Evolutionary conservation across 2,329 filamentous ascomycete genomes (phyloP), one percentile per base, ranked within the genome.

Genomic region (Capronia coronata): DNA sequence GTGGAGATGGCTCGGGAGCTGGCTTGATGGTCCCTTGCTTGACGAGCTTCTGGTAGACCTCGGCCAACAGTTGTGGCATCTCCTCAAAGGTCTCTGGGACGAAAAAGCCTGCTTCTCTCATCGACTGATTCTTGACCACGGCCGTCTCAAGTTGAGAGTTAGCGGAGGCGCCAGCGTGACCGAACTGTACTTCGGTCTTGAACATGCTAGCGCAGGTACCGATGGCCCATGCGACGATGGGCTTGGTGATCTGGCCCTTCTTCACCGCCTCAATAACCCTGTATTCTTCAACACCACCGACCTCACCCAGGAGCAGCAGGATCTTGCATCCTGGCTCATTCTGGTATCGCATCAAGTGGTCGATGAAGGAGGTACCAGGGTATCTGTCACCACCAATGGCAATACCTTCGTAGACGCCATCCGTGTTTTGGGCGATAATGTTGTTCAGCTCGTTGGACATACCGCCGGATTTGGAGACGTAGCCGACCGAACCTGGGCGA

Each of bases 381-480:
- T 98, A 98, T 72, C 93, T 82, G 75, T 98, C 93, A 83, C 93
- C 93, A 75, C 93, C 93, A 74, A 98, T 98, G 70, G 93, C 93
- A 66, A 98, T 86, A 83, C 93, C 93, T 80, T 98, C 93, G 72
- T 94, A 91, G 49, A 98, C 93, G 80, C 93, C 93, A 69, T 98
- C 89, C 64, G 93, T 96, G 72, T 80, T 94, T 71, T 95, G 86
- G 51, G 90, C 81, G 66, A 98, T 86, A 72, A 98, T 97, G 83
- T 98, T 98, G 86, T 98, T 98, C 67, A 98, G 77, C 79, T 98
- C 93, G 80, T 98, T 98, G 73, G 93, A 97, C 93, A 98, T 98
- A 76, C 93, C 93, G 69, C 93, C 93, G 52, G 93, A 98, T 81
- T 98, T 98, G 80, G 91, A 97, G 73, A 98, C 93, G 74, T 98